phyloP scores from a whole-genome alignment of 2,329 filamentous ascomycete species.

The Diaporthe batatas region DNA sequence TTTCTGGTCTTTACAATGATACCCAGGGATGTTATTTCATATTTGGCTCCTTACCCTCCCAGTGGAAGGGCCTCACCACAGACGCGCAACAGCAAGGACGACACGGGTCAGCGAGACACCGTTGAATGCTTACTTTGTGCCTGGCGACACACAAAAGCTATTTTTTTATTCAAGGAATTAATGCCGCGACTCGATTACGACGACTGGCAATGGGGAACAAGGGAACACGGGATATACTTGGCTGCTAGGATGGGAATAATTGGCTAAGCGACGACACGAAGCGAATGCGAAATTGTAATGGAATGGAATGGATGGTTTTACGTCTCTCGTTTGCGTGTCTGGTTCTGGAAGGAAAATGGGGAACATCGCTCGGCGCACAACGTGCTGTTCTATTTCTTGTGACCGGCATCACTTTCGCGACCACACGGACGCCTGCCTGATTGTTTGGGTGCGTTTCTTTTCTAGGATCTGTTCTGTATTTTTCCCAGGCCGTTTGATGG shows the following conservation, averaged over 20 bases:
- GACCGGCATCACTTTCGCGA: background rate
- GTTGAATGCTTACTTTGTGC: constrained; percentile 9
- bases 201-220: constrained; percentile 16
- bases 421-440: background rate
- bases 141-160: constrained; percentile 32
- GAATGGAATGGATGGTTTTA: constrained; percentile 28
- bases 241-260: background rate
- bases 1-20: constrained; percentile 43
- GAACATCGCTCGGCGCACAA: constrained; percentile 35
- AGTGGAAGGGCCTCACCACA: constrained; percentile 4
- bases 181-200: constrained; percentile 11
- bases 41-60: background rate
- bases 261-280: constrained; percentile 6
- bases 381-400: constrained; percentile 33
- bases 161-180: constrained; percentile 3
- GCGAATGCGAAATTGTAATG: constrained; percentile 36
- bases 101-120: constrained; percentile 9
- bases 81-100: constrained; percentile 11
- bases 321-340: constrained; percentile 10
- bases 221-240: constrained; percentile 25
- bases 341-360: background rate
- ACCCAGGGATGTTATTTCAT: constrained; percentile 40
- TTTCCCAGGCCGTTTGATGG: constrained; percentile 7
- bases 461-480: constrained; percentile 1
- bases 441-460: background rate